Base-by-base conservation (phyloP, 2,329 filamentous ascomycete genomes). In the Coleophoma crateriformis region DNA sequence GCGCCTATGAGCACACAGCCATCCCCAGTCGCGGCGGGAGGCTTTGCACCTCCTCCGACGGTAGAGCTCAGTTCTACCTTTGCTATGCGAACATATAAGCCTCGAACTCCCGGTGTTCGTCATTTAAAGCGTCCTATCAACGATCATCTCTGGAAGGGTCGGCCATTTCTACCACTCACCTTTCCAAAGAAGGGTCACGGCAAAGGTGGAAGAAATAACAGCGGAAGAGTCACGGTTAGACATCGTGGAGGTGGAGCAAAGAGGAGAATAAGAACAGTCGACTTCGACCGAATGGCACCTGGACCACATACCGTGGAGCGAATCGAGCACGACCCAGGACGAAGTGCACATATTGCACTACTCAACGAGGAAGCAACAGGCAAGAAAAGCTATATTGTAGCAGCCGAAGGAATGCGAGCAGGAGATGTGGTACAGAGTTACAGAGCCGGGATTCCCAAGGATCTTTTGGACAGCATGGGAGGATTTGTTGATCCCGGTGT, bases 391-490 rank as follows among this genome's bases (percentile, higher is more conserved):
- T 99, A 99, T 68, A 95, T 99, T 56, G 76, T 99, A 51, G 94
- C 94, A n/a, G 82, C 94, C 1, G 94, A 99, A 60, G 94, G 94
- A 11, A 86, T 96, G 82, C 79, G 92, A 54, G 88, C 88, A 4
- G 95, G 95, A 37, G 94, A 99, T 67, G 77, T 88, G 20, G 85
- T 99, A 14, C 87, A 97, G 73, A 96, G 90, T 70, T 99, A 94
- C 71, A 84, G 90, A 58, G 74, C 85, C 7, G 95, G 94, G 57
- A 94, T 99, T 52, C 94, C 95, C 1, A 77, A 87, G 55, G 87
- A 94, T 56, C 74, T 99, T 49, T 79, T 96, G 62, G 84, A 87
- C 46, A 90, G 85, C 65, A 97, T 99, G 91, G 94, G 94, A 53
- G 92, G 94, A 59, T 74, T 85, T 39, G 80, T 96, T 46, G 94